Base-by-base conservation (phyloP, 2,329 filamentous ascomycete species). In the Xylaria sp. region DNA sequence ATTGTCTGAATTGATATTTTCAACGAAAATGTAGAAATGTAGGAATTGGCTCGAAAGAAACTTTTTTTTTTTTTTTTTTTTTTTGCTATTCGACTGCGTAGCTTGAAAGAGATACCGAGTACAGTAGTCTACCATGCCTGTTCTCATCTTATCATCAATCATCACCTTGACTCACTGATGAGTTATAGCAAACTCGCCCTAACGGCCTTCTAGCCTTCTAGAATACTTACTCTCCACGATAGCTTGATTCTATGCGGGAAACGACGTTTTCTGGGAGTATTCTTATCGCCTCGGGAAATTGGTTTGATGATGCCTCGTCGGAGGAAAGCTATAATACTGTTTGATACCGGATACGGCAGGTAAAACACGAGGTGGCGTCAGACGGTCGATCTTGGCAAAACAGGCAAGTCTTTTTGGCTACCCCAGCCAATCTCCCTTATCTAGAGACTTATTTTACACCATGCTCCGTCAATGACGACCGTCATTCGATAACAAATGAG, bases 381-480 rank as follows among this genome's bases (percentile, higher is more conserved):
- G 37, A 43, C 54, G 25, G 60, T 13, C 17, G 15, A 47, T 58
- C 60, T 54, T 62, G 49, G 60, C 60, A 19, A 54, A 62, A 62
- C 37, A 62, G 60, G 60, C 54, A 62, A 58, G 48, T 62, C 59
- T 25, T 53, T 29, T 47, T 40, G n/a, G 54, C 48, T 23, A 51
- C 33, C 27, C 49, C 54, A 53, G 29, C 35, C 35, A 58, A 62
- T 62, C 37, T 62, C 54, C 54, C 54, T 62, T 62, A 62, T 62
- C 60, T 54, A 3, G n/a, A n/a, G 6, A 4, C 17, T 40, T n/a
- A n/a, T n/a, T n/a, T n/a, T n/a, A n/a, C n/a, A n/a, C n/a, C n/a
- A n/a, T n/a, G n/a, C n/a, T n/a, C n/a, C n/a, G n/a, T n/a, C n/a
- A n/a, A n/a, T n/a, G n/a, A n/a, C n/a, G n/a, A n/a, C n/a, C n/a